Percentiles rank a stretch among this genome's conserved stretches.
Evolutionary conservation across 345 rosid genomes (phyloP).

Genomic region (Citrus mangshanensis): DNA sequence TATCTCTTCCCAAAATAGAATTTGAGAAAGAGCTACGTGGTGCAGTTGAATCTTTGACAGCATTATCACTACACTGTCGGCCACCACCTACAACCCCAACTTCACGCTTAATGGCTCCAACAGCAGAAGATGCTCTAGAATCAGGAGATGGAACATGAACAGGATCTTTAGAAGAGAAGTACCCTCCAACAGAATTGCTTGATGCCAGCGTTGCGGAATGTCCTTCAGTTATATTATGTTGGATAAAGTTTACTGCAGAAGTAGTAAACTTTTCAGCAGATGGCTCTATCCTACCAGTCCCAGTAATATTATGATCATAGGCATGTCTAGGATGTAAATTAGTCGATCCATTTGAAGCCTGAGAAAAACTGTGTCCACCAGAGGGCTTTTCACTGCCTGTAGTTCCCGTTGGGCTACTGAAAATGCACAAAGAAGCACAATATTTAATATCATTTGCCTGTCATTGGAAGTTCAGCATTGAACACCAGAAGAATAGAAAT

Average conservation of each 20-base stretch:
- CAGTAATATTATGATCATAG: slow-evolving; percentile 28
- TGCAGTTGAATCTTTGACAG: slow-evolving; percentile 40
- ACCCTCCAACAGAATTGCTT: slow-evolving; percentile 76
- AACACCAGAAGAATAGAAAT: background rate
- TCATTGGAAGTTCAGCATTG: background rate
- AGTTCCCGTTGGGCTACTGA: slow-evolving; percentile 38
- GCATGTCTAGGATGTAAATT: slow-evolving; percentile 31
- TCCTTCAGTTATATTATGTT: slow-evolving; percentile 31
- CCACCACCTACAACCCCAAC: slow-evolving; percentile 80
- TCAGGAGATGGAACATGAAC: slow-evolving; percentile 96
- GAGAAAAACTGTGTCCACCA: slow-evolving; percentile 28
- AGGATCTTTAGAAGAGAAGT: slow-evolving; percentile 87
- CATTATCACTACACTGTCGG: slow-evolving; percentile 52
- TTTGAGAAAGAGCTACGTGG: slow-evolving; percentile 42
- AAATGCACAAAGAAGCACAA: slow-evolving; percentile 10
- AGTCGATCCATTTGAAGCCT: slow-evolving; percentile 32
- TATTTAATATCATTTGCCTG: background rate
- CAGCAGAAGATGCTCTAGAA: slow-evolving; percentile 64
- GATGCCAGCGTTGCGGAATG: slow-evolving; percentile 38
- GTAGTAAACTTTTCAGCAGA: slow-evolving; percentile 32
- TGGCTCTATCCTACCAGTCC: slow-evolving; percentile 26
- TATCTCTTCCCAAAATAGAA: slow-evolving; percentile 45
- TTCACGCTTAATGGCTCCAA: slow-evolving; percentile 92
- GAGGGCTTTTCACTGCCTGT: slow-evolving; percentile 36
- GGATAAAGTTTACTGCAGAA: slow-evolving; percentile 18